Evolutionary conservation across 495 filamentous ascomycete species (phyloP), one percentile per base, ranked within the genome.

Genomic region (Penicillium malachiteum): DNA sequence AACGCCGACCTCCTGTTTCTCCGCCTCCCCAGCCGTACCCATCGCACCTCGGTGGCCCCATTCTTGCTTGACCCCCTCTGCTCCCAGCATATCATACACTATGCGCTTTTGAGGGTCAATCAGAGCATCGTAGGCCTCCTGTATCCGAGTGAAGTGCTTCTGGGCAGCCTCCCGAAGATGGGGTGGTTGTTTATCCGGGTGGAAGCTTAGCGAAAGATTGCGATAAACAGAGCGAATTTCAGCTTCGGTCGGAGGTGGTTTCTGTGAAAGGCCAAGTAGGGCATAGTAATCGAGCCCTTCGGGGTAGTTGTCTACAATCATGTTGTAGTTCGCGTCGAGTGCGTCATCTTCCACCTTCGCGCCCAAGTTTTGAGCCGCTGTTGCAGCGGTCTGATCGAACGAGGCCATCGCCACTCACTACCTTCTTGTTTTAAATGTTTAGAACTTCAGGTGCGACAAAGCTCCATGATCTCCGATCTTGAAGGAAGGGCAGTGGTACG

Each of bases 151-250:
- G 34, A 84, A 82, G 17, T 84, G 76, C 16, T 54, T 67, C 31
- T 72, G 67, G 7, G 83, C 81, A 4, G 74, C 65, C 11, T 77
- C 68, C 30, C 68, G 76, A 33, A 77, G 64, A 33, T 78, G 67
- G 14, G 73, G 50, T 2, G 83, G 79, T 51, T 84, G 81, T 51
- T 79, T 81, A 57, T 86, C 83, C 10, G 82, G 80, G 51, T 84
- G 80, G 47, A 86, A 82, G 41, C 75, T 76, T n/a, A 81, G 75
- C 18, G 77, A 77, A 30, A 85, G 70, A 11, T 71, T 74, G 34
- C 72, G 74, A 55, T 82, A 84, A 10, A 81, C 78, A 16, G 70
- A 73, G 32, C 77, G 77, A 53, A 86, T 79, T 26, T 82, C 72
- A 18, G 74, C 58, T 5, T 77, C 69, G 31, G 78, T 75, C 3